These are phyloP conservation scores for Heritiera littoralis DNA, from an alignment of 345 rosid genomes.

Conservation along the genomic window DNA sequence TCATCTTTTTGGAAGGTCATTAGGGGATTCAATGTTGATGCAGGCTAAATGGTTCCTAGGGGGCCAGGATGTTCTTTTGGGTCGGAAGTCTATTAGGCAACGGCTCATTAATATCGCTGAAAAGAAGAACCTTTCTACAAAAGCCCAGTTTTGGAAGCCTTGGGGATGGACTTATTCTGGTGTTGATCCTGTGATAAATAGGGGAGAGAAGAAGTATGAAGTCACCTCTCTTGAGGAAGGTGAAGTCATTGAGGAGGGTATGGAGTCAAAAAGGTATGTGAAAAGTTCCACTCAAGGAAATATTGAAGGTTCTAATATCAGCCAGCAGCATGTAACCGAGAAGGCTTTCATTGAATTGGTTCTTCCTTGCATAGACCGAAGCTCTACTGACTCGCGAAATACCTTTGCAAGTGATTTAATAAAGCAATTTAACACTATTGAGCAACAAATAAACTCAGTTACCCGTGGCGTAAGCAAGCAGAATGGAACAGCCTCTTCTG, in stretches of 20 bases:
- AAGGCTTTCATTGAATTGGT: constrained; percentile 83
- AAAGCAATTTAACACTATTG: constrained; percentile 81
- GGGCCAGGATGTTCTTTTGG: constrained; percentile 87
- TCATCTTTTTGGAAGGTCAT: constrained; percentile 92
- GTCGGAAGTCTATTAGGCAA: constrained; percentile 87
- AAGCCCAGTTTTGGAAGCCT: constrained; percentile 77
- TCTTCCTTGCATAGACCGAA: constrained; percentile 96
- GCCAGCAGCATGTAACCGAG: constrained; percentile 66
- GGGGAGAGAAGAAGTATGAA: constrained; percentile 63
- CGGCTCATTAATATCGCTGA: constrained; percentile 80
- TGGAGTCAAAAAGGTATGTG: constrained; percentile 45
- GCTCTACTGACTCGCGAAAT: constrained; percentile 82
- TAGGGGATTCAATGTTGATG: constrained; percentile 89
- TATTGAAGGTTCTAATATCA: constrained; percentile 40
- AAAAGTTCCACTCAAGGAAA: constrained; percentile 49
- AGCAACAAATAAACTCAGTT: constrained; percentile 73
- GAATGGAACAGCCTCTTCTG: constrained; percentile 61
- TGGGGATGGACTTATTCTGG: constrained; percentile 85
- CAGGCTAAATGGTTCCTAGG: constrained; percentile 93
- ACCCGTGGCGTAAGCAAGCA: constrained; percentile 73
- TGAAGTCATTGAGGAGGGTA: constrained; percentile 82
- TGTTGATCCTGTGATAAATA: constrained; percentile 40
- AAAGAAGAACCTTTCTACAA: constrained; percentile 71
- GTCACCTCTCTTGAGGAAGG: constrained; percentile 77
- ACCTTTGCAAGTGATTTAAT: constrained; percentile 92